These are phyloP conservation scores for Hericium alpestre DNA, from an alignment of 768 basidiomycete species.

Conservation along the genomic window DNA sequence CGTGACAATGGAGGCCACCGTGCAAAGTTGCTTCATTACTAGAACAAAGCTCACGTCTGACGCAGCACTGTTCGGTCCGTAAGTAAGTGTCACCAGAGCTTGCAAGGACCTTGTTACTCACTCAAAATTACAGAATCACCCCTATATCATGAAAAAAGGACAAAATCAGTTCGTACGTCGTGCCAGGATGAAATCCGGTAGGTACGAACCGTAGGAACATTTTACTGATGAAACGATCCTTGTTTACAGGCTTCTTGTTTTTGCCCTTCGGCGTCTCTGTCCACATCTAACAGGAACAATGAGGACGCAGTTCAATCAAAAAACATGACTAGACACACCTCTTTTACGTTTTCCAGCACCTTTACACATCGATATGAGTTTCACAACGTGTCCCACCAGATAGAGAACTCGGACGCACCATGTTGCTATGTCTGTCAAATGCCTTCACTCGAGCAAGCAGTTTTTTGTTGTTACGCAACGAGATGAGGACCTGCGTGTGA, in stretches of 20 bases:
- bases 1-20: not conserved
- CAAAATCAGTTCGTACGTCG: conserved; percentile 5
- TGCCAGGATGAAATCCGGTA: conserved; percentile 14
- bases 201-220: conserved; percentile 77
- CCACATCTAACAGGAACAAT: conserved; percentile 71
- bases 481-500: conserved; percentile 95
- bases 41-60: conserved; percentile 34
- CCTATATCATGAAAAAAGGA: conserved; percentile 27
- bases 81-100: conserved; percentile 19
- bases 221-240: conserved; percentile 98
- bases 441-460: conserved; percentile 92
- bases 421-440: conserved; percentile 97
- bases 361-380: conserved; percentile 20
- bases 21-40: no score
- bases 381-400: conserved; percentile 2
- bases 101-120: conserved; percentile 32
- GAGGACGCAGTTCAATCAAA: not conserved
- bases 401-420: conserved; percentile 46
- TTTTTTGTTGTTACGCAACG: conserved; percentile 97
- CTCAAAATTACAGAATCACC: conserved; percentile 97
- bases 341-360: conserved; percentile 97
- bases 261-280: conserved; percentile 96
- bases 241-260: conserved; percentile 97
- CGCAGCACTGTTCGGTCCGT: conserved; percentile 51
- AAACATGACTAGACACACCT: conserved; percentile 34